Conservation (phyloP, 2,329 filamentous ascomycete species). For the Fusarium phyllophilum region DNA sequence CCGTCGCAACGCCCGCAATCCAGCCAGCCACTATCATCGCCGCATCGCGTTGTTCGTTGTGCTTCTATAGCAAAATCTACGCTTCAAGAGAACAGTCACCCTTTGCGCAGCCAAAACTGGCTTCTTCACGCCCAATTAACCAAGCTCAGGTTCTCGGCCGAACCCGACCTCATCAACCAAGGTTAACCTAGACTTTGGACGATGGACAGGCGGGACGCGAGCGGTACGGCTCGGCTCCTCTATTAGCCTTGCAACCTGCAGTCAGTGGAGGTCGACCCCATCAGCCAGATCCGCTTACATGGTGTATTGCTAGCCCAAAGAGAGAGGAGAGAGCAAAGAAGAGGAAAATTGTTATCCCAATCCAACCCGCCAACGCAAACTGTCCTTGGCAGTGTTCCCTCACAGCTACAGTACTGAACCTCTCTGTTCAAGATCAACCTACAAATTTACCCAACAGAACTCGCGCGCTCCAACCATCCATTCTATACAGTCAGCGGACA, state of each 20-base stretch:
- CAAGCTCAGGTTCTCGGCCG: slow-evolving; percentile 22
- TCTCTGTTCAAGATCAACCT: not conserved
- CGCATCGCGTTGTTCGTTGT: not conserved
- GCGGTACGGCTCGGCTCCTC: slow-evolving; percentile 41
- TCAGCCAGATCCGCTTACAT: slow-evolving; percentile 25
- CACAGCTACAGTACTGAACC: not conserved
- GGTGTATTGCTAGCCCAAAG: slow-evolving; percentile 13
- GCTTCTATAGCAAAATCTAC: not conserved
- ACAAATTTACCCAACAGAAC: not conserved
- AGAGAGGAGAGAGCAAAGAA: not conserved
- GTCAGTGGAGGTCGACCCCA: slow-evolving; percentile 18
- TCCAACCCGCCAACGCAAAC: not conserved
- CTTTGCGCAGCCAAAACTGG: slow-evolving; percentile 10
- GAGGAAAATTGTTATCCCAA: not conserved
- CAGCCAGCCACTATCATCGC: slow-evolving; percentile 17
- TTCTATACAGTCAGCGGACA: not conserved
- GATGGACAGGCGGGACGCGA: slow-evolving; percentile 33
- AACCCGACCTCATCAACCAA: slow-evolving; percentile 20
- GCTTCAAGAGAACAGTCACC: not conserved
- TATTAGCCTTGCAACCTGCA: slow-evolving; percentile 36
- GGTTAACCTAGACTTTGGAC: slow-evolving; percentile 28
- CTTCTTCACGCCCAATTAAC: not conserved
- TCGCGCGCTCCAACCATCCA: not conserved
- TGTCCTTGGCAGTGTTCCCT: slow-evolving; percentile 4
- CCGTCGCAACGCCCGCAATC: slow-evolving; percentile 6